A percentile compares a stretch with the other conserved stretches of the same genome.
phyloP scores from a whole-genome alignment of 768 basidiomycete genomes.

The Leccinum pellstonianum region DNA sequence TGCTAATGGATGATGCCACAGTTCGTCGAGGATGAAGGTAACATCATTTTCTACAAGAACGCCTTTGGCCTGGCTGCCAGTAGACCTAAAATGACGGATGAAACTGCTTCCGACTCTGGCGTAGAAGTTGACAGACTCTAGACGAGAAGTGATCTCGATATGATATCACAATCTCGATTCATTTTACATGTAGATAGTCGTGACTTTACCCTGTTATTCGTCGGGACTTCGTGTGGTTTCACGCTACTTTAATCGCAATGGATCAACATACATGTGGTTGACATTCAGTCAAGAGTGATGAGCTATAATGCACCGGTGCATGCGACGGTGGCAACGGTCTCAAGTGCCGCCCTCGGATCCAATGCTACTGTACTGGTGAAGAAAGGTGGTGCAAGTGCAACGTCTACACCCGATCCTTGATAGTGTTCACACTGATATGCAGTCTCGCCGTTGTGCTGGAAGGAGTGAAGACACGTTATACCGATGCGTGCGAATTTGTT shows the following conservation, averaged over 20 bases:
- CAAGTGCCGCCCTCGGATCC: not conserved
- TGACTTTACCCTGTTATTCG: not conserved
- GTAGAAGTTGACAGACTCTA: slow-evolving; percentile 50
- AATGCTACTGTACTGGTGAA: not conserved
- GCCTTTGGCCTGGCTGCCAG: slow-evolving; percentile 71
- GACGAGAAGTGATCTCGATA: slow-evolving; percentile 11
- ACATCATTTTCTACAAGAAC: slow-evolving; percentile 91
- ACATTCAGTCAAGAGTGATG: not conserved
- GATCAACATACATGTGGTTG: not conserved
- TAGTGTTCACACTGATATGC: too few species aligned
- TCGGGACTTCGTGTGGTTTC: not conserved
- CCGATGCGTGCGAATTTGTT: not conserved
- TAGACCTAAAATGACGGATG: slow-evolving; percentile 64
- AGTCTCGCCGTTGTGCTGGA: too few species aligned
- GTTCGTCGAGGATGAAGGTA: slow-evolving; percentile 94
- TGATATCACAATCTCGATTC: slow-evolving; percentile 2
- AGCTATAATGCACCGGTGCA: not conserved
- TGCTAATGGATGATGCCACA: slow-evolving; percentile 20
- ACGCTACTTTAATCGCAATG: slow-evolving; percentile 2
- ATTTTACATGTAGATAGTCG: slow-evolving; percentile 10
- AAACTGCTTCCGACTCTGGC: slow-evolving; percentile 62
- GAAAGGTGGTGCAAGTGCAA: not conserved
- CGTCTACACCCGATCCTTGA: too few species aligned
- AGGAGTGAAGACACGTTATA: too few species aligned
- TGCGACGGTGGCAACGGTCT: not conserved